These are phyloP conservation scores for Starmerella etchellsii DNA, from an alignment of 805 yeast species.

Conservation along the genomic window DNA sequence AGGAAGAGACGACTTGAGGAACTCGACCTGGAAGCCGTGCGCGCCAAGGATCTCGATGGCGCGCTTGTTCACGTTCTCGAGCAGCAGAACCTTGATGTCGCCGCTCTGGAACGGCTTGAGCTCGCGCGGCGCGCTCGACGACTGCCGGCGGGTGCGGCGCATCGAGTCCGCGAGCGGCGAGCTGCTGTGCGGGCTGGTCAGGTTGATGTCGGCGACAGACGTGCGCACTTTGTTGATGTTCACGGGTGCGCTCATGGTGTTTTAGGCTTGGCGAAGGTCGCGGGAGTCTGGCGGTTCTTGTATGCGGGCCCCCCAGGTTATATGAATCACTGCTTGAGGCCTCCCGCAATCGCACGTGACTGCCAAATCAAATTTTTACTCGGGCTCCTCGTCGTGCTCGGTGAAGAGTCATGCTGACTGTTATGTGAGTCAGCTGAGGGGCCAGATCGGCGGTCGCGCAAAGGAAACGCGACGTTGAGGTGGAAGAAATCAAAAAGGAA, in stretches of 20 bases:
- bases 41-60: conserved; percentile 72
- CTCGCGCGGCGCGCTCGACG: conserved; percentile 36
- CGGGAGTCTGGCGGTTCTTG: too few species aligned
- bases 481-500: too few species aligned
- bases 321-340: too few species aligned
- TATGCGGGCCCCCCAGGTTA: too few species aligned
- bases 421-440: too few species aligned
- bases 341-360: too few species aligned
- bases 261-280: too few species aligned
- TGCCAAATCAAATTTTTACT: too few species aligned
- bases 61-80: conserved; percentile 88
- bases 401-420: too few species aligned
- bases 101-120: conserved; percentile 92
- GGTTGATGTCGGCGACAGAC: conserved; percentile 4
- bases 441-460: too few species aligned
- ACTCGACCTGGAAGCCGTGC: conserved; percentile 97
- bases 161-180: conserved; percentile 14
- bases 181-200: conserved; percentile 11
- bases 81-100: conserved; percentile 77
- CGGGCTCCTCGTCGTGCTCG: too few species aligned
- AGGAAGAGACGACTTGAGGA: conserved; percentile 72
- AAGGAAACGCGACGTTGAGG: too few species aligned
- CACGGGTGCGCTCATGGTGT: conserved; percentile 27
- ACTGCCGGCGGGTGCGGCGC: conserved; percentile 19
- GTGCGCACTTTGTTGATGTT: conserved; percentile 20